A percentile compares a stretch with the other conserved stretches of the same genome.
Conservation (phyloP, 2,329 filamentous ascomycete genomes). For the Aureobasidium lini region DNA sequence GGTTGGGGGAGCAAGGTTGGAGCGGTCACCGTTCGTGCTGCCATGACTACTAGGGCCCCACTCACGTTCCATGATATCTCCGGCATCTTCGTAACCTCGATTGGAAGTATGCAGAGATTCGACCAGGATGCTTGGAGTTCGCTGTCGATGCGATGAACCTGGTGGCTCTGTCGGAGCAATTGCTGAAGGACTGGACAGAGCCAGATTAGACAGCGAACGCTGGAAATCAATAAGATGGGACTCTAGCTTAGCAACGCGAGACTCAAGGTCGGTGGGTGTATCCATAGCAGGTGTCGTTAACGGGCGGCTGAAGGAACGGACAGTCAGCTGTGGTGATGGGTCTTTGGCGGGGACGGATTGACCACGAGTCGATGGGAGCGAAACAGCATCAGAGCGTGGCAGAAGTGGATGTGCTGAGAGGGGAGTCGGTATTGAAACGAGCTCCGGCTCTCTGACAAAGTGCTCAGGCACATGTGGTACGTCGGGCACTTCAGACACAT, state of each 20-base stretch:
- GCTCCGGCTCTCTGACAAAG: neutral
- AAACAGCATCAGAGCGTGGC: neutral
- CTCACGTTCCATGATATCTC: conserved; percentile 10
- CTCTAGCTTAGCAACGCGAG: conserved; percentile 29
- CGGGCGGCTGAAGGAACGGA: conserved; percentile 1
- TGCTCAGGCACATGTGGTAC: neutral
- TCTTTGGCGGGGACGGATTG: neutral
- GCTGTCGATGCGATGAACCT: conserved; percentile 13
- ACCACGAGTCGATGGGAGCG: neutral
- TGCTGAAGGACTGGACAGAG: conserved; percentile 21
- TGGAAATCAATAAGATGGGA: conserved; percentile 27
- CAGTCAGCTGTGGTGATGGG: neutral
- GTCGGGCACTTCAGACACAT: neutral
- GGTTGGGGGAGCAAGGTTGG: neutral
- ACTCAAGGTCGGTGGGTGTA: conserved; percentile 25
- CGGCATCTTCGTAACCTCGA: conserved; percentile 10
- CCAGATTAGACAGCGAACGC: conserved; percentile 25
- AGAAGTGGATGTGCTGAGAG: conserved; percentile 1
- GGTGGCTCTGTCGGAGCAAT: conserved; percentile 16
- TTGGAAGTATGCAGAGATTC: conserved; percentile 24
- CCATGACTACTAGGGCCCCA: conserved; percentile 8
- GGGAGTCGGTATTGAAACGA: neutral
- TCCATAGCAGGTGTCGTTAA: conserved; percentile 16
- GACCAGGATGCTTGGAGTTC: conserved; percentile 29
- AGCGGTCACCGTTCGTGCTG: neutral